These are phyloP conservation scores for Talaromyces marneffei DNA, from an alignment of 2,329 filamentous ascomycete species.

Conservation along the genomic window DNA sequence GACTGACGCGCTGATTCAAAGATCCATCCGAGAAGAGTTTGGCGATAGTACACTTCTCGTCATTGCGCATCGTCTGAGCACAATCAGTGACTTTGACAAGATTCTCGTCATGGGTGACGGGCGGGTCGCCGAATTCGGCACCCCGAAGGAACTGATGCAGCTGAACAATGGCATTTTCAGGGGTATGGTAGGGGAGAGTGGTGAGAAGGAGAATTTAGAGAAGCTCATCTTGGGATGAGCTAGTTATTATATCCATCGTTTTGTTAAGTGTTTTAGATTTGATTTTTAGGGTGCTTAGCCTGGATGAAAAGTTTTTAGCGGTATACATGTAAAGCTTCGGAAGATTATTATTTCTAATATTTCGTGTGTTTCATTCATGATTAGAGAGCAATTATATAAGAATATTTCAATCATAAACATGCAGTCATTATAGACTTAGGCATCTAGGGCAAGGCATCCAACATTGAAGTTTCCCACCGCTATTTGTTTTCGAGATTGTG, in stretches of 20 bases:
- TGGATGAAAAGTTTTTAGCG: background rate
- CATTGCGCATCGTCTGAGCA: constrained; percentile 66
- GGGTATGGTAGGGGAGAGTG: constrained; percentile 13
- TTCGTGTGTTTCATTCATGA: background rate
- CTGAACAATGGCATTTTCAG: constrained; percentile 12
- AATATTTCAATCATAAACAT: no score
- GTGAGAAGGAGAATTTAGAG: constrained; percentile 14
- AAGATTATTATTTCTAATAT: background rate
- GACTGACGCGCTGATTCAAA: constrained; percentile 66
- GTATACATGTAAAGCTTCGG: background rate
- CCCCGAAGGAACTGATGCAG: constrained; percentile 8
- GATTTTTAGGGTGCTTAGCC: background rate
- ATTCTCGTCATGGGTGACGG: constrained; percentile 55
- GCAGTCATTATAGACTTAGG: background rate
- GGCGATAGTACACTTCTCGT: constrained; percentile 57
- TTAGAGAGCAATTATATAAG: background rate
- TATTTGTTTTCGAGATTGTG: background rate
- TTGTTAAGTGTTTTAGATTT: background rate
- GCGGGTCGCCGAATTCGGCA: constrained; percentile 7
- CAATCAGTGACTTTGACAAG: constrained; percentile 67
- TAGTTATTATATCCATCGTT: background rate
- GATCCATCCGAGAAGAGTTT: constrained; percentile 64
- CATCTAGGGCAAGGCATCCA: background rate
- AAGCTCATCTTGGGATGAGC: constrained; percentile 10
- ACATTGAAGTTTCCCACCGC: background rate